Base-by-base conservation (phyloP, 805 yeast genomes). In the Monosporozyma servazzii region DNA sequence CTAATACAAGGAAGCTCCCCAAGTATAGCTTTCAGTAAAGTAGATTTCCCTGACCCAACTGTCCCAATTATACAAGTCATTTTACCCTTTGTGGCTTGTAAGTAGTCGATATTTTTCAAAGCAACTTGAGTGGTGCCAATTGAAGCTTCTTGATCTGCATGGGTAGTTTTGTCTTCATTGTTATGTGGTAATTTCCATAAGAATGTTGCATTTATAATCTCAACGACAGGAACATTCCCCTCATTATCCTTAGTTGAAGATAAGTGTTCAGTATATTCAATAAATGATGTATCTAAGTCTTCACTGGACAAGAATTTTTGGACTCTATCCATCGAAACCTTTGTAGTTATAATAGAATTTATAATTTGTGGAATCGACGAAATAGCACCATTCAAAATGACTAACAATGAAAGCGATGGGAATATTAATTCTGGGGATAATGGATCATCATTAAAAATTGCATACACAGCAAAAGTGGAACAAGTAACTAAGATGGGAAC, bases 31-130 rank as follows among this genome's bases (percentile, higher is more conserved):
- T 76, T 74, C 47, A 82, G 65, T 27, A 79, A 68, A 0, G 87
- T 77, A 2, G 85, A 75, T 58, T 83, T 83, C 48, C 88, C 88
- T 13, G 84, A 66, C 3, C 88, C 88, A 31, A 83, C 88, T 57
- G 78, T 70, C 10, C 88, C 88, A 25, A 82, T 81, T 48, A 83
- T 66, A 64, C 88, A 81, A 1, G 79, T 70, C 50, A 83, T 67
- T 37, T 74, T 70, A 5, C 83, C 82, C 58, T 75, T 76, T n/a
- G 58, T 65, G 1, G 81, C 85, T 9, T 59, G 53, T 55, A 80
- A 80, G 50, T 73, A 64, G 18, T 64, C 61, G 46, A 81, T 71
- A 57, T 77, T 64, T 44, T 69, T 66, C 49, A 82, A 65, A 0
- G 86, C 82, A 39, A 72, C 63, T 47, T 68, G 69, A 0, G 72